Base-by-base conservation (phyloP, 2,329 filamentous ascomycete species). In the Fusarium sp. region DNA sequence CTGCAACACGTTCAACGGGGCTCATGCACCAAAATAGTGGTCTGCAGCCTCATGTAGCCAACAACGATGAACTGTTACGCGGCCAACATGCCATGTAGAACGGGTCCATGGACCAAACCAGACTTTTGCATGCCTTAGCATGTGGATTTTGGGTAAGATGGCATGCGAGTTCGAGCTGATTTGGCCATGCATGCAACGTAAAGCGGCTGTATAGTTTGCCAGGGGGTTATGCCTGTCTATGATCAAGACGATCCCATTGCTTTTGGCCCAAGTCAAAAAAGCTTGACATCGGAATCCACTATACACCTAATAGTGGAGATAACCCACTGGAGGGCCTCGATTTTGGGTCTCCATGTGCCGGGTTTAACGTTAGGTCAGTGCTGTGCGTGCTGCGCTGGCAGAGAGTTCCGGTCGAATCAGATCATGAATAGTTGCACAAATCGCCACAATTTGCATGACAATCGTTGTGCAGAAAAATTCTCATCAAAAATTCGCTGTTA, bases 151-250 rank as follows among this genome's bases (percentile, higher is more conserved):
- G 47, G 50, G 56, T 33, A 51, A 55, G 47, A 45, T 20, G 66
- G 50, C 66, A 73, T 72, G 70, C 60, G 62, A 73, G 60, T 51
- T 54, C 38, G 47, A 70, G 55, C 70, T 59, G 58, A 58, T 50
- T 53, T 55, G 69, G 53, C 47, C 47, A 38, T 70, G 61, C 30
- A 73, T 72, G 70, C 57, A 73, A 72, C 65, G 33, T 68, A 60
- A 60, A 38, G 44, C 53, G 64, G 30, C 65, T 53, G 54, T 57
- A 55, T n/a, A 35, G 61, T 39, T 58, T 55, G 55, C 47, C 55
- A 31, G 39, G 55, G 65, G 47, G 16, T 9, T 10, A 68, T 59
- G 50, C 42, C 39, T 48, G 60, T 48, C 44, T 39, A 41, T 59
- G 33, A 56, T 55, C 53, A 51, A 55, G 68, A 28, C 62, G 61